Evolutionary conservation across 345 rosid genomes (phyloP).

Genomic region (Aethionema arabicum): DNA sequence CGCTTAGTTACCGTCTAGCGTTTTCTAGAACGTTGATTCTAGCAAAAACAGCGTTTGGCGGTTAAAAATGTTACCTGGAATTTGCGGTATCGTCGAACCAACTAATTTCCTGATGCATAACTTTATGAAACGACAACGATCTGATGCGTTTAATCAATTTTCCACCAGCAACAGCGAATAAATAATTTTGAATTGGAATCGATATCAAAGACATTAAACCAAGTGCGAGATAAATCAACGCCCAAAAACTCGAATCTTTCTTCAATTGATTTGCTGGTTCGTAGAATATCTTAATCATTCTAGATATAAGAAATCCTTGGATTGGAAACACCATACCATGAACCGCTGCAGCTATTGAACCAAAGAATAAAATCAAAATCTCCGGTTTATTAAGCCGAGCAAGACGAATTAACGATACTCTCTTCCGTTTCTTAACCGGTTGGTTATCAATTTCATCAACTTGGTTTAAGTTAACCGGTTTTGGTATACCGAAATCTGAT

Average conservation of each 20-base stretch:
- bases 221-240: constrained; percentile 44
- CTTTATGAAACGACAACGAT: constrained; percentile 52
- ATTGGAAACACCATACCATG: constrained; percentile 68
- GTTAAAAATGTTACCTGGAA: constrained; percentile 38
- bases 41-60: constrained; percentile 26
- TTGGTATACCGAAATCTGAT: constrained; percentile 25
- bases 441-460: constrained; percentile 21
- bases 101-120: constrained; percentile 62
- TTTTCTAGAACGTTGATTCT: no score
- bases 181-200: constrained; percentile 51
- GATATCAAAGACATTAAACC: constrained; percentile 38
- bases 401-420: constrained; percentile 56
- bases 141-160: constrained; percentile 58
- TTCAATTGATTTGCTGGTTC: constrained; percentile 42
- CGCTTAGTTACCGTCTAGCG: no score
- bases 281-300: constrained; percentile 63
- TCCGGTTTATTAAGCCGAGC: constrained; percentile 77
- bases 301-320: constrained; percentile 68
- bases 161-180: constrained; percentile 66
- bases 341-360: constrained; percentile 55
- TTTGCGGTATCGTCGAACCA: constrained; percentile 80
- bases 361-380: constrained; percentile 51
- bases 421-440: constrained; percentile 39
- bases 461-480: constrained; percentile 25
- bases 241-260: constrained; percentile 67